Evolutionary conservation across 345 rosid genomes (phyloP).

Genomic region (Arabidopsis thaliana): DNA sequence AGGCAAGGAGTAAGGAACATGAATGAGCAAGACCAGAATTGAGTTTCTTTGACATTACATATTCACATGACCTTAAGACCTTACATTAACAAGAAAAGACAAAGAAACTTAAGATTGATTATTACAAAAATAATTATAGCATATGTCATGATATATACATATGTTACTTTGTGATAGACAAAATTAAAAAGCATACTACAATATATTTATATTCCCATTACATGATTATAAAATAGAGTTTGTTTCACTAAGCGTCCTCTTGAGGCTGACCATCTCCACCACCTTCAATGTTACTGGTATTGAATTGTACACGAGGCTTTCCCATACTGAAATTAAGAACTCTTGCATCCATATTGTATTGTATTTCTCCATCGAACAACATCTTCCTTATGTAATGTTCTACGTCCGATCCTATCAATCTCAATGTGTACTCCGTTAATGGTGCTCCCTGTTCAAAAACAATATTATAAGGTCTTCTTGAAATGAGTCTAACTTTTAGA

Average conservation of each 20-base stretch:
- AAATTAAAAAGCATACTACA: background rate
- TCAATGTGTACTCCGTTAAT: constrained; percentile 85
- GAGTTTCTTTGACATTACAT: background rate
- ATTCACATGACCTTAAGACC: background rate
- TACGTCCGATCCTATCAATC: constrained; percentile 86
- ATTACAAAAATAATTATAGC: background rate
- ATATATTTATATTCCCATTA: constrained; percentile 2
- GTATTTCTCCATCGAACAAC: constrained; percentile 81
- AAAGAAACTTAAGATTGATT: background rate
- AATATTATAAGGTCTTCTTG: background rate
- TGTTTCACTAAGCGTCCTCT: constrained; percentile 19
- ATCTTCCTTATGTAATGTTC: constrained; percentile 93
- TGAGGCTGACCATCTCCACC: constrained; percentile 47
- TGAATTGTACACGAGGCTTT: constrained; percentile 67
- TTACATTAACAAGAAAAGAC: background rate
- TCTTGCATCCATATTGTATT: constrained; percentile 84
- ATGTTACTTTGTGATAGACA: background rate
- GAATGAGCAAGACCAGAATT: background rate
- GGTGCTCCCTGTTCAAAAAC: constrained; percentile 74
- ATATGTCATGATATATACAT: background rate
- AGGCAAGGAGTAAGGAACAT: too few relatives aligned
- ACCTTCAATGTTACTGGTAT: constrained; percentile 48
- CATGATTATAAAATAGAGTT: constrained; percentile 15
- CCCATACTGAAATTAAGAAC: constrained; percentile 95
- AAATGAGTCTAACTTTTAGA: background rate